Evolutionary conservation across 1,139 yeast species (phyloP), one percentile per base, ranked within the genome.

Genomic region (Arxiozyma heterogenica): DNA sequence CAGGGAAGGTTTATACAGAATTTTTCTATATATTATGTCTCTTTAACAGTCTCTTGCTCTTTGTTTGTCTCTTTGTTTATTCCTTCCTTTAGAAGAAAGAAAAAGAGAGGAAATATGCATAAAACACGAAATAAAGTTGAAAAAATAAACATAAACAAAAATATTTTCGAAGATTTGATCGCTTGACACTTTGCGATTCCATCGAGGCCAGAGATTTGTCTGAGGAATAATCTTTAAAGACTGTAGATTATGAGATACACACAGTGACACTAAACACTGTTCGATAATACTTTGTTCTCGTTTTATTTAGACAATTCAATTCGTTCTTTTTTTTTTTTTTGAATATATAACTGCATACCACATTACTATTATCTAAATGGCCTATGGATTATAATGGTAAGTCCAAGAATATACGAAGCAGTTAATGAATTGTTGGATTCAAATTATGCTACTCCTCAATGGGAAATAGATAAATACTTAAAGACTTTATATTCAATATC

Each of bases 401-500:
- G n/a, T 47, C 51, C 49, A 38, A 46, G 25, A 21, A 34, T 46
- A 27, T 51, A 55, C 41, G 52, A 49, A 3, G 47, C 50, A 1
- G 44, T 56, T 2, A 44, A 43, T 17, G 49, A 27, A 30, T 46
- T 55, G 12, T 30, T 43, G 22, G 44, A 49, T 25, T 51, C 56
- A 20, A 17, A 50, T 20, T 20, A 9, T 20, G 49, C 41, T 27
- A 41, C 52, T 15, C 53, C 52, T 12, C 54, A 54, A 53, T 53
- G 55, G 53, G 54, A 44, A 50, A 44, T 60, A 18, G 58, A 51
- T 44, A 39, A 50, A 44, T 49, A 55, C 47, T 42, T 61, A 45
- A 57, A 57, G 44, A 54, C 54, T n/a, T 44, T 65, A 4, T 55
- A 59, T 47, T 52, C 58, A 8, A 48, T 52, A 23, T 51, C 57